Percentiles rank a stretch among this genome's conserved stretches.
These are phyloP conservation scores for Ceratobasidium sp. DNA, from an alignment of 1,284 basidiomycete genomes.

Conservation along the genomic window DNA sequence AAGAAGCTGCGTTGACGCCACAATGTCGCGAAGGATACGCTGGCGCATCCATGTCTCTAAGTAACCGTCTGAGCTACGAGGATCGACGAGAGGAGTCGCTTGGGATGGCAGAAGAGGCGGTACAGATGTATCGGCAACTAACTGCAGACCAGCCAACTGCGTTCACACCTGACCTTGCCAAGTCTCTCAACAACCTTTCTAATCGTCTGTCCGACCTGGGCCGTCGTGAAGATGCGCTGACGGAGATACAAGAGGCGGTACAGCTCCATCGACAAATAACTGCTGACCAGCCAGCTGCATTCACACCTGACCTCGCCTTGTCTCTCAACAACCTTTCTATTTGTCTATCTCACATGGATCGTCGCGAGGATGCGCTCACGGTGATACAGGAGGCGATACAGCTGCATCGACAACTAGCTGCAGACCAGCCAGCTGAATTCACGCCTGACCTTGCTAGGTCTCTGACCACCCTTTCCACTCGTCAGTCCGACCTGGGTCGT, in stretches of 20 bases:
- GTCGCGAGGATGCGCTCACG: not conserved
- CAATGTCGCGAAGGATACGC: no score
- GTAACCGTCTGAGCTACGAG: not conserved
- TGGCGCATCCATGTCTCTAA: not conserved
- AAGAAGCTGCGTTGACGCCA: no score
- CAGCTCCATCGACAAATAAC: not conserved
- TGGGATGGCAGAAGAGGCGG: not conserved
- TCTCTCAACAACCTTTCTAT: no score
- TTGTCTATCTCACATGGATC: not conserved
- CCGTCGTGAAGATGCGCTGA: not conserved
- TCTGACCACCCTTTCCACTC: not conserved
- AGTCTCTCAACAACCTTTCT: no score
- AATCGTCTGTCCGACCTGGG: no score
- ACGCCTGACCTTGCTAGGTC: not conserved
- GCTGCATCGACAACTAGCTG: not conserved
- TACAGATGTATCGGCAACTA: not conserved
- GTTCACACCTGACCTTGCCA: no score
- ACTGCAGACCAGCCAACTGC: no score
- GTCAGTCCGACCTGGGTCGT: no score
- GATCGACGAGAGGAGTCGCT: slow-evolving; percentile 12
- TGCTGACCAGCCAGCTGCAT: not conserved
- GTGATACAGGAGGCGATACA: not conserved
- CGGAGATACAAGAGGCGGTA: not conserved
- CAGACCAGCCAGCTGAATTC: not conserved
- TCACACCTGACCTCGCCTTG: not conserved